phyloP scores from a whole-genome alignment of 1,284 basidiomycete genomes.

The Stereum hirsutum region DNA sequence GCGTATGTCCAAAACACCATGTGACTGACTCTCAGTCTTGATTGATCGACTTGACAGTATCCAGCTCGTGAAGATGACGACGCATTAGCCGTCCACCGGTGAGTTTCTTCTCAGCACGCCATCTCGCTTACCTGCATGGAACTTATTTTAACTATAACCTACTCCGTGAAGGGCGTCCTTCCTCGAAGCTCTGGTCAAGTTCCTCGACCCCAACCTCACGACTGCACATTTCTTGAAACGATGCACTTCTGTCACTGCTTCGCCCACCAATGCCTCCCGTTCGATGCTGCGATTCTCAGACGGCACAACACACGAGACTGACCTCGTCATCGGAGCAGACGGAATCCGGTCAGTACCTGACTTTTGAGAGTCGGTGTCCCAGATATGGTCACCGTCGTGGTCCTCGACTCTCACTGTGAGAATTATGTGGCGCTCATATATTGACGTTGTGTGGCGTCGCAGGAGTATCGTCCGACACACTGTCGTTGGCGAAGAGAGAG shows the following conservation, averaged over 20 bases:
- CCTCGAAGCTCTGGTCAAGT: conserved; percentile 32
- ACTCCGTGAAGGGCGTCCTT: conserved; percentile 28
- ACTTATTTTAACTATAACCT: background rate
- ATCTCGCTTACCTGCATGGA: conserved; percentile 11
- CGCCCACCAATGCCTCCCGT: conserved; percentile 13
- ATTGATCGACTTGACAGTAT: conserved; percentile 27
- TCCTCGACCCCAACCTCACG: conserved; percentile 26
- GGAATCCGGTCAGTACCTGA: too few relatives aligned
- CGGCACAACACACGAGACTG: conserved; percentile 30
- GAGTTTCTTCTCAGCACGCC: too few relatives aligned
- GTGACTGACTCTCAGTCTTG: too few relatives aligned
- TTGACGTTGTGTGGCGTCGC: too few relatives aligned
- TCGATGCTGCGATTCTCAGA: conserved; percentile 33
- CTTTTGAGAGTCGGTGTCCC: too few relatives aligned
- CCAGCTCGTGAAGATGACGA: conserved; percentile 17
- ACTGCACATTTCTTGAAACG: conserved; percentile 37
- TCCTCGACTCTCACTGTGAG: too few relatives aligned
- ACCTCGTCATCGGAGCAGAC: conserved; percentile 40
- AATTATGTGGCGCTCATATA: too few relatives aligned
- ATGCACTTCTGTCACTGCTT: conserved; percentile 23
- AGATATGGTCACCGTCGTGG: too few relatives aligned
- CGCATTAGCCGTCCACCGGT: conserved; percentile 20
- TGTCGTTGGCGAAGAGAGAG: conserved; percentile 20
- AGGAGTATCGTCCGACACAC: conserved; percentile 27
- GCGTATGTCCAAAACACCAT: too few relatives aligned